phyloP scores from a whole-genome alignment of 257 asterid genomes.

The Nicotiana paniculata region DNA sequence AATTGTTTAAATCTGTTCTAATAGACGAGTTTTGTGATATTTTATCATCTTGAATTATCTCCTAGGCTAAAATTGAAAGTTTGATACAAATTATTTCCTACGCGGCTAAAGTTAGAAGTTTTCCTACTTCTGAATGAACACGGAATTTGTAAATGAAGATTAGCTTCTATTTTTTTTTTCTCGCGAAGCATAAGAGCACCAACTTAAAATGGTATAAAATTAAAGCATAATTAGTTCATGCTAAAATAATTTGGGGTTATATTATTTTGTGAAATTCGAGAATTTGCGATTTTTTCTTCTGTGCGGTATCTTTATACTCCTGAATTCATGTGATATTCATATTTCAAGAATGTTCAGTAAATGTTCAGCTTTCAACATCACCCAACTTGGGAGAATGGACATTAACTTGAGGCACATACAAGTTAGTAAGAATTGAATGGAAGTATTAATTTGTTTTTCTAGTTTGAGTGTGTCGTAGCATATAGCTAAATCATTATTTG shows the following conservation, averaged over 20 bases:
- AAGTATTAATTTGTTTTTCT: no score
- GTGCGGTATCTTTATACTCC: background rate
- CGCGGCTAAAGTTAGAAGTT: background rate
- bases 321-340: background rate
- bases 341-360: background rate
- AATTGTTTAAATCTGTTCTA: background rate
- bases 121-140: background rate
- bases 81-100: background rate
- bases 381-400: background rate
- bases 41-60: background rate
- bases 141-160: no score
- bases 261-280: background rate
- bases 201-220: background rate
- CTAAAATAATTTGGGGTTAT: background rate
- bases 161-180: no score
- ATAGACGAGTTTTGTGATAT: background rate
- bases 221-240: background rate
- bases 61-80: background rate
- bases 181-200: background rate
- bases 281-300: background rate
- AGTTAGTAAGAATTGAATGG: no score
- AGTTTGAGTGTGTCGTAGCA: background rate
- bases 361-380: no score
- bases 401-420: background rate
- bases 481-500: background rate